Evolutionary conservation across 2,329 filamentous ascomycete genomes (phyloP).

Genomic region (Aspergillus tubingensis): DNA sequence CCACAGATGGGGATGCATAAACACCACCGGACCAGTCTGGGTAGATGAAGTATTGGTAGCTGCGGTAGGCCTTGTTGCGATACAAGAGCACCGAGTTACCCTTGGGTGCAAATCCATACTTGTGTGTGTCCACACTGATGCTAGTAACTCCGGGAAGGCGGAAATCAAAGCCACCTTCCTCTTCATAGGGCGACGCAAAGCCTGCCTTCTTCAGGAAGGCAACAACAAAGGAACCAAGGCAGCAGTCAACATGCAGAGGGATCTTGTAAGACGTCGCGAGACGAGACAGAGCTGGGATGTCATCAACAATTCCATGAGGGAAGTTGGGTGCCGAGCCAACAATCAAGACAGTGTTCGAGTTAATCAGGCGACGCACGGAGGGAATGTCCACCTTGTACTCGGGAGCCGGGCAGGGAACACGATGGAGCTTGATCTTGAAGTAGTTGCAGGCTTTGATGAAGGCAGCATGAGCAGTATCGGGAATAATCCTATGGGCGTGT

Average conservation of each 20-base stretch:
- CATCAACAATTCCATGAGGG: slow-evolving; percentile 96
- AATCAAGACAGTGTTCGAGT: slow-evolving; percentile 88
- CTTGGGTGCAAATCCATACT: slow-evolving; percentile 98
- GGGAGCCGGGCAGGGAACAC: slow-evolving; percentile 83
- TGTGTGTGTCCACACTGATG: slow-evolving; percentile 97
- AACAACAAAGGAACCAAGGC: slow-evolving; percentile 90
- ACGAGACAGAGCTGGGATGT: slow-evolving; percentile 81
- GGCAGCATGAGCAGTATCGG: slow-evolving; percentile 90
- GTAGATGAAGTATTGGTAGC: slow-evolving; percentile 94
- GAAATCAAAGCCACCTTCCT: slow-evolving; percentile 88
- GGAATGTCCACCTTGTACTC: slow-evolving; percentile 79
- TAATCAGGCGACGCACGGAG: slow-evolving; percentile 80
- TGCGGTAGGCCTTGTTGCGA: slow-evolving; percentile 73
- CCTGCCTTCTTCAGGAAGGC: slow-evolving; percentile 92
- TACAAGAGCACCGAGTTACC: slow-evolving; percentile 94
- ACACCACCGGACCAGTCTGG: slow-evolving; percentile 95
- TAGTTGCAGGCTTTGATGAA: slow-evolving; percentile 95
- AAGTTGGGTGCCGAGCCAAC: slow-evolving; percentile 97
- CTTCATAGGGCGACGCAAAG: slow-evolving; percentile 62
- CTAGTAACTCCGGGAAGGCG: slow-evolving; percentile 89
- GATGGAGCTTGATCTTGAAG: slow-evolving; percentile 93
- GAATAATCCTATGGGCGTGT: slow-evolving; percentile 69
- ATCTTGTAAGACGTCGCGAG: slow-evolving; percentile 77
- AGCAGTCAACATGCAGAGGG: slow-evolving; percentile 96
- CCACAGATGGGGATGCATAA: slow-evolving; percentile 89